Percentiles rank a stretch among this genome's conserved stretches.
Evolutionary conservation across 1,139 yeast species (phyloP).

Genomic region (Geotrichum citri-aurantii): DNA sequence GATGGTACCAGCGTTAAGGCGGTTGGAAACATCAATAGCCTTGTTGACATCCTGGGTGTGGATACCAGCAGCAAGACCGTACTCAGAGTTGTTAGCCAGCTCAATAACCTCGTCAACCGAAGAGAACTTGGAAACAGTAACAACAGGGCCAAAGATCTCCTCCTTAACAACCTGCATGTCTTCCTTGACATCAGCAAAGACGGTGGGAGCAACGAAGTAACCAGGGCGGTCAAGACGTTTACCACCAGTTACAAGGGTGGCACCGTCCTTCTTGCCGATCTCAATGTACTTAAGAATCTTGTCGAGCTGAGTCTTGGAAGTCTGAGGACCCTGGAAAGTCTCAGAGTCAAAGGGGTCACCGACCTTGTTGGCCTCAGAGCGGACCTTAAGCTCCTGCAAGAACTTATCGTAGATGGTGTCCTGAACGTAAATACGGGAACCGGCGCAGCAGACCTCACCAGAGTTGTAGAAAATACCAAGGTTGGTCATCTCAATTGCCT

Average conservation of each 20-base stretch:
- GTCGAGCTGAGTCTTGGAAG: slow-evolving; percentile 61
- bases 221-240: slow-evolving; percentile 55
- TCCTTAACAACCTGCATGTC: slow-evolving; percentile 62
- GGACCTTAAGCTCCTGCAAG: slow-evolving; percentile 47
- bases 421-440: slow-evolving; percentile 72
- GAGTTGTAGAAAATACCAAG: slow-evolving; percentile 64
- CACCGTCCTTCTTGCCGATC: slow-evolving; percentile 65
- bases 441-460: slow-evolving; percentile 83
- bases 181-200: slow-evolving; percentile 61
- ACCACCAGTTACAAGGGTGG: slow-evolving; percentile 68
- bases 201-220: slow-evolving; percentile 70
- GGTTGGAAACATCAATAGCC: slow-evolving; percentile 56
- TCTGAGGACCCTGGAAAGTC: slow-evolving; percentile 75
- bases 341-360: slow-evolving; percentile 71
- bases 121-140: slow-evolving; percentile 62
- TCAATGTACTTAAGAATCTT: slow-evolving; percentile 65
- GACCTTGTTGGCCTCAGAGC: slow-evolving; percentile 44
- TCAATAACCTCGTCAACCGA: slow-evolving; percentile 62
- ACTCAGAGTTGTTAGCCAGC: slow-evolving; percentile 63
- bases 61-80: slow-evolving; percentile 80
- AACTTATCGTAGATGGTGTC: slow-evolving; percentile 63
- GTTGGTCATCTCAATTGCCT: slow-evolving; percentile 50
- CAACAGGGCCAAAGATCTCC: slow-evolving; percentile 83
- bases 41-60: slow-evolving; percentile 59
- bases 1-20: slow-evolving; percentile 71